Evolutionary conservation across 2,329 filamentous ascomycete genomes (phyloP), one percentile per base, ranked within the genome.

Genomic region (Dothiorella sarmentorum): DNA sequence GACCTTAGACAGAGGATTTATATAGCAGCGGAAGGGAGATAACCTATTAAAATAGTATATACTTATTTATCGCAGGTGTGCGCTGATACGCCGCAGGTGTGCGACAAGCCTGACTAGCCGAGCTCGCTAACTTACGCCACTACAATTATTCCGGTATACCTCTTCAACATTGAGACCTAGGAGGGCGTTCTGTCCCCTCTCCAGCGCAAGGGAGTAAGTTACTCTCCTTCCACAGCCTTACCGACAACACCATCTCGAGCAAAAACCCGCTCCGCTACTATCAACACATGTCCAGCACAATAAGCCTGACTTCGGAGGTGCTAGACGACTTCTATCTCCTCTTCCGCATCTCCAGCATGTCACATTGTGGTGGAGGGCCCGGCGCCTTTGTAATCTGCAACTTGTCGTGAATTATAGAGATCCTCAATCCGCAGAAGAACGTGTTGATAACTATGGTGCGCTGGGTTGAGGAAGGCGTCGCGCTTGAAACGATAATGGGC

Each of bases 311-410:
- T 0, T 53, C 67, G 1, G 43, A 60, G 0, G 59, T 73, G 56
- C 64, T 80, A 4, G 76, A 80, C 58, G 63, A 67, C 1, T 80
- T 78, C 60, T 77, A 80, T 62, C 75, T 80, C 47, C 77, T 75
- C 67, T 84, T 84, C 71, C 73, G 74, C 26, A 78, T 78, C 66
- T 78, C 67, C 59, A 82, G 81, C 5, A 79, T 81, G 71, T 72
- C 68, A 2, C 82, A 84, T 65, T 84, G 81, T 64, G 62, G 60
- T 29, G 75, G 76, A 4, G 82, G 82, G 6, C 69, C 68, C 1
- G 80, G 80, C 0, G 80, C 80, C 1, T 67, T 65, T 38, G 65
- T 60, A 3, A 70, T 74, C 42, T 71, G 72, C 1, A 71, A 73
- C 51, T 24, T 17, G 7, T 26, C 38, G 13, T 27, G 38, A 2